Evolutionary conservation across 768 basidiomycete genomes (phyloP).

Genomic region (Antrodiella citrinella): DNA sequence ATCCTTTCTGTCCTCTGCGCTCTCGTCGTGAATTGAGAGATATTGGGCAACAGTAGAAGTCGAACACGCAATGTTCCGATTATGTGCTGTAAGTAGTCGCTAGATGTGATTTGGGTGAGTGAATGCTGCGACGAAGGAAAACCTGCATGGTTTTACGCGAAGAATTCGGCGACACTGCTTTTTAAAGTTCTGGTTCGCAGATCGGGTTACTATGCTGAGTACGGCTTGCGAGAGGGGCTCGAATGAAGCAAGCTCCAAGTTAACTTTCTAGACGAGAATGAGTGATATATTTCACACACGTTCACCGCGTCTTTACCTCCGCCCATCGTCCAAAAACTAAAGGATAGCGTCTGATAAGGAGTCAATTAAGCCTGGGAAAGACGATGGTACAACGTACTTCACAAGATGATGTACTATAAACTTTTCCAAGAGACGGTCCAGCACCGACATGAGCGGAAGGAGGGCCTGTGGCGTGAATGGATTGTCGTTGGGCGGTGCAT

Average conservation of each 20-base stretch:
- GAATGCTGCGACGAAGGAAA: too few relatives aligned
- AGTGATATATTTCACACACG: too few relatives aligned
- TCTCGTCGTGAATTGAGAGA: too few relatives aligned
- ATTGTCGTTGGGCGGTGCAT: too few relatives aligned
- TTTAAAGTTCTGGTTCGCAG: conserved; percentile 39
- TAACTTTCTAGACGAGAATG: conserved; percentile 63
- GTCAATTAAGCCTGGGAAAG: conserved; percentile 6
- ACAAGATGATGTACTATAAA: conserved; percentile 54
- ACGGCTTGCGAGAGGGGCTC: conserved; percentile 43
- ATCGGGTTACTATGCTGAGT: conserved; percentile 42
- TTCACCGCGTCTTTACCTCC: conserved; percentile 33
- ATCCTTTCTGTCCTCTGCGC: too few relatives aligned
- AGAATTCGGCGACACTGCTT: conserved; percentile 35
- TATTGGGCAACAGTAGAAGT: too few relatives aligned
- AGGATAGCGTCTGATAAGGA: conserved; percentile 55
- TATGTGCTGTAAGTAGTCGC: too few relatives aligned
- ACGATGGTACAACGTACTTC: conserved; percentile 18
- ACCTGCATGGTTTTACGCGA: conserved; percentile 32
- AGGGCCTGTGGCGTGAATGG: conserved; percentile 52
- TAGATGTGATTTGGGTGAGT: too few relatives aligned
- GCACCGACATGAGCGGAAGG: conserved; percentile 43
- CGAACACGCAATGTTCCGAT: too few relatives aligned
- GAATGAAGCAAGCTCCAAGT: conserved; percentile 42
- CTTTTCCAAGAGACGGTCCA: conserved; percentile 44
- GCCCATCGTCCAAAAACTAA: conserved; percentile 67